Evolutionary conservation across 2,329 filamentous ascomycete species (phyloP), one percentile per base, ranked within the genome.

Genomic region (Fusarium marasasianum): DNA sequence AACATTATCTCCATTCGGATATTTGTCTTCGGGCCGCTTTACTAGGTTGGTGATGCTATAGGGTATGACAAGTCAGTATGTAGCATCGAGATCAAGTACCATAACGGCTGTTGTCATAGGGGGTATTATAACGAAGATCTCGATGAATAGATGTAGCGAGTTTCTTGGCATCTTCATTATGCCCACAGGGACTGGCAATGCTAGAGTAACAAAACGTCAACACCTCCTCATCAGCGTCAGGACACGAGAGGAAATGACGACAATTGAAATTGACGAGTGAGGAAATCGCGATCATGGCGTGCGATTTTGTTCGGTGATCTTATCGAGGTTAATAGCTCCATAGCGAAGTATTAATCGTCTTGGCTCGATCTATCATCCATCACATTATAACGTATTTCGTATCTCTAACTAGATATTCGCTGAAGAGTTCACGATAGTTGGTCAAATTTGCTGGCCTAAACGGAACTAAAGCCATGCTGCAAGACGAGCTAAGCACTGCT

Each of bases 221-320:
- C 33, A 20, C 1, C 18, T 50, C 48, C 15, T 40, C 31, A 10
- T 31, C 11, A 8, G 26, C 26, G 15, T 53, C 43, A 22, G 38
- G 45, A 24, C 40, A 6, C 57, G n/a, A 37, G 33, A 48, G 18
- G 1, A 8, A 10, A 35, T 24, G 8, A 45, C 40, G 35, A 47
- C 43, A 40, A 72, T 72, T 72, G 70, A 72, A 72, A 72, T 72
- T 72, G 15, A 13, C 20, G 26, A 18, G 22, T 13, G 60, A 59
- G 31, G 35, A 22, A 8, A 35, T 40, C 26, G 20, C 20, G 26
- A 57, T 47, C 57, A 60, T 53, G 48, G 53, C n/a, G 48, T 22
- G 22, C 18, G 41, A 41, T 40, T 31, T 31, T 33, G 10, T 29
- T 35, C 26, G 33, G 33, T 26, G n/a, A 29, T 38, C 40, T 41